These are phyloP conservation scores for Colletotrichum godetiae DNA, from an alignment of 2,329 filamentous ascomycete genomes.

Conservation along the genomic window DNA sequence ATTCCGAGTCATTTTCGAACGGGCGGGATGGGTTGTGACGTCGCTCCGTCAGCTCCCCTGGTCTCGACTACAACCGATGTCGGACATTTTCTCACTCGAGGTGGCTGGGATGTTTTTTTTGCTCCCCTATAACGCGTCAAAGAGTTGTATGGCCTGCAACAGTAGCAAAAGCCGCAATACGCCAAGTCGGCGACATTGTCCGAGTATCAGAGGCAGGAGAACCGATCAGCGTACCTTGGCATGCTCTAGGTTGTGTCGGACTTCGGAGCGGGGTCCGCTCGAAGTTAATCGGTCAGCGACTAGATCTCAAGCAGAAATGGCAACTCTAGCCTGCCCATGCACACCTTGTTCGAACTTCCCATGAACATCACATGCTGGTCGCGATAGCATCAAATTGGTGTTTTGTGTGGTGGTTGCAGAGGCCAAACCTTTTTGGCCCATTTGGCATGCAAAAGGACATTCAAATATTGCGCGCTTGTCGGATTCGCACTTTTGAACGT, in stretches of 20 bases:
- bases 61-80: background rate
- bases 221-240: background rate
- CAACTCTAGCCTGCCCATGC: background rate
- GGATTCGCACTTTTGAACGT: background rate
- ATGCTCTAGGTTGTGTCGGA: background rate
- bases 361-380: background rate
- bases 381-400: background rate
- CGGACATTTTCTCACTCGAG: background rate
- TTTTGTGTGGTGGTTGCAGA: background rate
- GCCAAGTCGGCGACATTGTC: background rate
- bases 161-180: background rate
- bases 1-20: slow-evolving; percentile 11
- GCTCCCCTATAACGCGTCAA: background rate
- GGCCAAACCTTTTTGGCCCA: background rate
- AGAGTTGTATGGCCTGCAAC: background rate
- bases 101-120: background rate
- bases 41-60: background rate
- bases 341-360: background rate
- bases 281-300: background rate
- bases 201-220: background rate
- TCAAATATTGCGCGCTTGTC: background rate
- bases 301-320: background rate
- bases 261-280: background rate
- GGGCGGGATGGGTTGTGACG: background rate
- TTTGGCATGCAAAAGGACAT: background rate